A percentile compares a stretch with the other conserved stretches of the same genome.
Evolutionary conservation across 352 stramenopile genomes (phyloP).

Genomic region (Phytophthora chlamydospora): DNA sequence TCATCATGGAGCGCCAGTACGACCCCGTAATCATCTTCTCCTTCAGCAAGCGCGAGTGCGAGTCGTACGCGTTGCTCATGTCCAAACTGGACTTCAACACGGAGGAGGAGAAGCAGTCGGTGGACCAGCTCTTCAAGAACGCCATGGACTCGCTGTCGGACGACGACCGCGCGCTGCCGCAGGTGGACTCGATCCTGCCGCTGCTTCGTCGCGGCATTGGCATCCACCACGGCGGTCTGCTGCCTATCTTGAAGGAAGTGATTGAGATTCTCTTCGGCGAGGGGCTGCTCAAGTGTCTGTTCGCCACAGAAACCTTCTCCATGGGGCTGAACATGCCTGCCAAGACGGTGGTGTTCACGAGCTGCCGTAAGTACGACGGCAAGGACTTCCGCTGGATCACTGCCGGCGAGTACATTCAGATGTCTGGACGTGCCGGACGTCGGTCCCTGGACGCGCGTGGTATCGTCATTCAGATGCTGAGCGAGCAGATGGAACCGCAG

Average conservation of each 20-base stretch:
- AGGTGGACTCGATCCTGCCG: constrained; percentile 97
- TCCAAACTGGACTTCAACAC: constrained; percentile 98
- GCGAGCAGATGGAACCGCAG: constrained; percentile 98
- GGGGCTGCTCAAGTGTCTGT: constrained; percentile 98
- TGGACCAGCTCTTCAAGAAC: constrained; percentile 97
- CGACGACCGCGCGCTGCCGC: constrained; percentile 97
- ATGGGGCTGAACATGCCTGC: constrained; percentile 99
- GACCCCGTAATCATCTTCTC: constrained; percentile 99
- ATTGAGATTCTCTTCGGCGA: constrained; percentile 93
- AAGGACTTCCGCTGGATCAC: constrained; percentile 97
- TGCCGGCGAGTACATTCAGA: constrained; percentile 95
- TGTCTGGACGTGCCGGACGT: constrained; percentile 97
- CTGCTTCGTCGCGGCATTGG: constrained; percentile 98
- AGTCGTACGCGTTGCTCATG: constrained; percentile 93
- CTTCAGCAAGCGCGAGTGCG: constrained; percentile 99
- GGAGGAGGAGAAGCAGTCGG: constrained; percentile 97
- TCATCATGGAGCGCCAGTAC: constrained; percentile 97
- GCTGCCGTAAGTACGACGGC: constrained; percentile 96
- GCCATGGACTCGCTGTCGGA: constrained; percentile 97
- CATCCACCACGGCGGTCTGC: constrained; percentile 99
- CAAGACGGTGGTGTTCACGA: constrained; percentile 99
- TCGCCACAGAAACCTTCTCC: constrained; percentile 97
- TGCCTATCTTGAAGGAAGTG: constrained; percentile 99
- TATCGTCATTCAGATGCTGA: constrained; percentile 99
- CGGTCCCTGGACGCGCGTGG: constrained; percentile 97